Evolutionary conservation across 257 asterid genomes (phyloP), one percentile per base, ranked within the genome.

Genomic region (Gentiana macrophylla): DNA sequence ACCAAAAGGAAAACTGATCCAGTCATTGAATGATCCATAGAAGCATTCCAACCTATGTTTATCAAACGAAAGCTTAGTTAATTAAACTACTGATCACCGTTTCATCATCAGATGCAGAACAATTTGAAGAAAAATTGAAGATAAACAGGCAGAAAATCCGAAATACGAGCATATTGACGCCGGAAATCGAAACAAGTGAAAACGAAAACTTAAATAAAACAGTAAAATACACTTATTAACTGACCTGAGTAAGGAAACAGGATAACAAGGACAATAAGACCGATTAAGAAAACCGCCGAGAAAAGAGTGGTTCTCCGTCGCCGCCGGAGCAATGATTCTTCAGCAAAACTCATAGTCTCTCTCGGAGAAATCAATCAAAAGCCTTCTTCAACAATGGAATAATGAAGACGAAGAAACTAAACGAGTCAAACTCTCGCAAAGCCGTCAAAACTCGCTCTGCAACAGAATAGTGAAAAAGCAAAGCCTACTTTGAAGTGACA

Each of bases 41-140:
- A 33, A 56, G 32, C 37, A 33, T 55, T 10, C 61, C 59, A 49
- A 32, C 49, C 71, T 59, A 65, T 5, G 13, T 4, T 50, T 45
- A 13, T 24, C 38, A 4, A 44, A 49, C 33, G 1, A 33, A 15
- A 35, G 34, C 3, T 32, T 5, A 24, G 15, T 34, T 1, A 5
- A 48, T 1, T 15, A 3, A 5, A 13, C 2, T 45, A 5, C 33
- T 1, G 4, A 8, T 7, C 34, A n/a, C 60, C 8, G 35, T 8
- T 12, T 37, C 2, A 38, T 37, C 24, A 37, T 55, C 43, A 12
- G 34, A 35, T 38, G 36, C 24, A 24, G 46, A 41, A 41, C 6
- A 2, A 41, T 7, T 41, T 41, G 46, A 41, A 12, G 49, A 47
- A 58, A 3, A 12, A 35, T 4, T 33, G 7, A 12, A 11, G 8